phyloP scores from a whole-genome alignment of 139 green algal genomes.

The Micromonas pusilla region DNA sequence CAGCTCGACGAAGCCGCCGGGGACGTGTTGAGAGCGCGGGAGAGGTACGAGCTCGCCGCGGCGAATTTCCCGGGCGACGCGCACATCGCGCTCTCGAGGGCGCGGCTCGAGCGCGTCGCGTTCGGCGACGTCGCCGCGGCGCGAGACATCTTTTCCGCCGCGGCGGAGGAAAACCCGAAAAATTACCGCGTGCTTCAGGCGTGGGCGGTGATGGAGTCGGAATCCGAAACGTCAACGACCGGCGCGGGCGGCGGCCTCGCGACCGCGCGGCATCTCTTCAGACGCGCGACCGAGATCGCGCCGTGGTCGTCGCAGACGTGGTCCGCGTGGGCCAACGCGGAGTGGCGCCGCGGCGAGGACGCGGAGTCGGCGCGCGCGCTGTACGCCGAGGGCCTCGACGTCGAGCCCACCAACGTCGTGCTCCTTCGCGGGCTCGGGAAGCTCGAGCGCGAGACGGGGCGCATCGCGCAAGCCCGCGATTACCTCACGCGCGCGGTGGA shows the following conservation, averaged over 20 bases:
- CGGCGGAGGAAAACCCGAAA: background rate
- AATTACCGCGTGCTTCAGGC: constrained; percentile 20
- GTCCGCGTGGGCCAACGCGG: background rate
- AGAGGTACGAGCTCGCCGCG: background rate
- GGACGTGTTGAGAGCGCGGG: background rate
- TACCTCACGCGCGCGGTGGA: background rate
- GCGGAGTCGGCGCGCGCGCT: background rate
- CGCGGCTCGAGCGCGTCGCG: background rate
- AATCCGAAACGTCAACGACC: background rate
- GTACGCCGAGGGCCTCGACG: background rate
- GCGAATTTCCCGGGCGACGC: background rate
- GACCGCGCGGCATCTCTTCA: background rate
- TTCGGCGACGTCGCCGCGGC: background rate
- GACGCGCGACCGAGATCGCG: background rate
- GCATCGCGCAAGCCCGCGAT: background rate
- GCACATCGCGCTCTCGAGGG: background rate
- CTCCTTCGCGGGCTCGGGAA: background rate
- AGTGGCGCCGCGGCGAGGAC: background rate
- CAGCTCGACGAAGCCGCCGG: background rate
- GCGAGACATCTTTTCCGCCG: constrained; percentile 2
- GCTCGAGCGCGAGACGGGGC: background rate
- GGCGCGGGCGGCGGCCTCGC: background rate
- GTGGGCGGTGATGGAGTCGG: constrained; percentile 10
- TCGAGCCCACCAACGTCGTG: background rate
- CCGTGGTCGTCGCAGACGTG: constrained; percentile 8